Evolutionary conservation across 225 moss, liverwort and hornwort genomes (phyloP), one percentile per base, ranked within the genome.

Genomic region (Physcomitrellopsis africana): DNA sequence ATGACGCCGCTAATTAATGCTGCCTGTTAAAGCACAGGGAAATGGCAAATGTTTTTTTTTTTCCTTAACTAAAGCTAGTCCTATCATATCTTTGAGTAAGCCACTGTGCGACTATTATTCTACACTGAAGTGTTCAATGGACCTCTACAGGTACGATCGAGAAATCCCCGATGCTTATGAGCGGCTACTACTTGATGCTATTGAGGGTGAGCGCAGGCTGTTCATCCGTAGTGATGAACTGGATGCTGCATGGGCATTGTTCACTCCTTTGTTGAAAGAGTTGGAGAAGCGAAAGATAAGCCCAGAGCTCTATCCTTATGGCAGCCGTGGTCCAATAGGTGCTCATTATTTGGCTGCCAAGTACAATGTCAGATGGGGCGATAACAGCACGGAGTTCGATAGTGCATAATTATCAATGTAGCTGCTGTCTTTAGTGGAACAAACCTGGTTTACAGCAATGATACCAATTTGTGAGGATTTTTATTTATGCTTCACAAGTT

Each of bases 111-210:
- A 7, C 32, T 37, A 7, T 37, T 37, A 7, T 37, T 7, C 32
- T 60, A 4, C 20, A 10, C 72, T 72, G 62, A 74, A 42, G 49
- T 54, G 15, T 19, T 1, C 42, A 52, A 10, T 57, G 24, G 45
- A 66, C 70, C 5, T 24, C 44, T 37, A 44, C 81, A 92, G 93
- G 70, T 93, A 93, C 79, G 72, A 89, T 32, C 87, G 83, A 43
- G 93, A 93, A 67, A 91, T 91, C 64, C 93, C 93, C 63, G 93
- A 93, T 81, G 93, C 91, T 27, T 93, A 91, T 51, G 93, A 93
- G 54, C 93, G 93, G 16, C 73, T 93, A 72, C 57, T 93, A 67
- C 86, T 93, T 3, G 93, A 93, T 75, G 93, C 93, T 46, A 93
- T 93, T 54, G 93, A 93, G 55, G 93, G 93, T 9, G 93, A 93